Percentiles rank a stretch among this genome's conserved stretches.
Evolutionary conservation across 805 yeast species (phyloP).

Genomic region (Spathaspora arborariae): DNA sequence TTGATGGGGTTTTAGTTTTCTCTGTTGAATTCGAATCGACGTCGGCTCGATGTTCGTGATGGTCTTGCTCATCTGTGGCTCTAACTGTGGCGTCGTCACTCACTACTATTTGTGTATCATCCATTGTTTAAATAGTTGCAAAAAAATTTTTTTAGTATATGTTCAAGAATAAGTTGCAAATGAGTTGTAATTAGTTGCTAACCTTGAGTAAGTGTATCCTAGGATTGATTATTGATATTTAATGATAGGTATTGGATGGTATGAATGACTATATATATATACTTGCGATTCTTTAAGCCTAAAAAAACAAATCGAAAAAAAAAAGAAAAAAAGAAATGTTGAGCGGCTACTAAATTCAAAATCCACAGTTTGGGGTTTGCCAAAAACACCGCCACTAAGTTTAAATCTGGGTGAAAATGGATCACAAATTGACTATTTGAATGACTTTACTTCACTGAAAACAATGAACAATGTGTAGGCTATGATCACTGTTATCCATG

Average conservation of each 20-base stretch:
- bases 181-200: neutral
- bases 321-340: neutral
- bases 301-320: neutral
- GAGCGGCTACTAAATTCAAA: neutral
- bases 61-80: neutral
- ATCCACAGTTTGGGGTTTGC: neutral
- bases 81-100: neutral
- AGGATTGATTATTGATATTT: too few species aligned
- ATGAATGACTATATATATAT: neutral
- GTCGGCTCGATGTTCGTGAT: neutral
- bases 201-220: neutral
- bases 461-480: neutral
- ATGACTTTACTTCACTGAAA: neutral
- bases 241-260: too few species aligned
- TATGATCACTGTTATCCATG: neutral
- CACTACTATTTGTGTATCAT: neutral
- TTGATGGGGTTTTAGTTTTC: neutral
- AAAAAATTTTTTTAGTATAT: neutral
- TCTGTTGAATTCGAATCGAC: neutral
- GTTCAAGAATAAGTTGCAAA: too few species aligned
- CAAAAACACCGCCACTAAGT: neutral
- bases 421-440: neutral
- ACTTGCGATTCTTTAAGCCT: neutral
- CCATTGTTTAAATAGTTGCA: neutral
- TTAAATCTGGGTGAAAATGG: neutral